Percentiles rank a stretch among this genome's conserved stretches.
Conservation (phyloP, 1,284 basidiomycete species). For the Singerocomus inundabilis region DNA sequence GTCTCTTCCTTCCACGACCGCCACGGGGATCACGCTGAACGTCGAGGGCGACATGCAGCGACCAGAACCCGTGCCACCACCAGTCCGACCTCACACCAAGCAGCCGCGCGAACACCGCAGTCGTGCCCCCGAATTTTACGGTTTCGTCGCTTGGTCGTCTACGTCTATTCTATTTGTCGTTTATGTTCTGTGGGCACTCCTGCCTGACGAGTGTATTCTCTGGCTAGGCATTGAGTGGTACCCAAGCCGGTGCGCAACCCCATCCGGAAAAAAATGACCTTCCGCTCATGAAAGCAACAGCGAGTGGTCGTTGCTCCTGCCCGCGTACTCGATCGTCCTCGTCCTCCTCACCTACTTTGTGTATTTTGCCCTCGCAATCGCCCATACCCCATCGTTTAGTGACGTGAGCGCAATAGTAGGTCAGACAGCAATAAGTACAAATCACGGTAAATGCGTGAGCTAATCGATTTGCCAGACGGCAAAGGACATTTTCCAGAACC, state of each 20-base stretch:
- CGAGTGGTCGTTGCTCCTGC: conserved; percentile 85
- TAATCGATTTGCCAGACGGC: conserved; percentile 44
- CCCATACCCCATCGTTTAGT: conserved; percentile 67
- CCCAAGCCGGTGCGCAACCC: conserved; percentile 67
- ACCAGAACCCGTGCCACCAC: conserved; percentile 44
- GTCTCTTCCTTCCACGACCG: background rate
- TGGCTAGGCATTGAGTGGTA: conserved; percentile 78
- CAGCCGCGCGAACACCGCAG: conserved; percentile 46
- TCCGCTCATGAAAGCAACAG: conserved; percentile 35
- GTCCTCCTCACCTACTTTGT: conserved; percentile 75
- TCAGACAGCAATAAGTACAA: conserved; percentile 31
- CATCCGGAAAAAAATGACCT: background rate
- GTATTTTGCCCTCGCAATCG: conserved; percentile 75
- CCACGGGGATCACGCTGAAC: conserved; percentile 28
- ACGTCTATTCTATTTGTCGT: conserved; percentile 71
- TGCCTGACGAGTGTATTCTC: conserved; percentile 57
- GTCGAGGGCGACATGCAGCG: conserved; percentile 6
- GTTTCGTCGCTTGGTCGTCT: conserved; percentile 80
- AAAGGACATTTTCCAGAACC: conserved; percentile 47
- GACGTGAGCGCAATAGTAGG: conserved; percentile 67
- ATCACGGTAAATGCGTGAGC: conserved; percentile 12
- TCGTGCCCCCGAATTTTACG: conserved; percentile 81
- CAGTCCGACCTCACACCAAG: conserved; percentile 50
- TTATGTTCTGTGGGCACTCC: conserved; percentile 67
- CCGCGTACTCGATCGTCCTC: conserved; percentile 73